phyloP scores from a whole-genome alignment of 2,329 filamentous ascomycete species.

The Epichloe scottii region DNA sequence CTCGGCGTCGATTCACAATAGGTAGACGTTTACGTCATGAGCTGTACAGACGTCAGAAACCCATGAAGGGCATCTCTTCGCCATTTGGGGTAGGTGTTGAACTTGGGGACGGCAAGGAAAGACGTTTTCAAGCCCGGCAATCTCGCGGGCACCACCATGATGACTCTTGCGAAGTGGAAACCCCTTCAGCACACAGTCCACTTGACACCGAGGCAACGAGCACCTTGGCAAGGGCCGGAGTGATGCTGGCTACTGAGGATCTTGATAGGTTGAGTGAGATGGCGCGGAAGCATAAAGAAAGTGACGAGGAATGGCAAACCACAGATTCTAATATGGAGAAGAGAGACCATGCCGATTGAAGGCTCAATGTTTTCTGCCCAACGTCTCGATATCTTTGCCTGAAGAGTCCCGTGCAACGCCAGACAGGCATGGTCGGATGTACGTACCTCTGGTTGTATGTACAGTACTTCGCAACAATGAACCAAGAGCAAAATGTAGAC shows the following conservation, averaged over 20 bases:
- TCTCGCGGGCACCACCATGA: slow-evolving; percentile 13
- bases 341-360: background rate
- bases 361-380: background rate
- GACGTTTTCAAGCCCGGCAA: slow-evolving; percentile 19
- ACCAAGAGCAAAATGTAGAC: background rate
- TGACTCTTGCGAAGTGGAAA: slow-evolving; percentile 12
- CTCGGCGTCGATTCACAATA: background rate
- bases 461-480: background rate
- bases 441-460: background rate
- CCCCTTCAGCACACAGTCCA: slow-evolving; percentile 11
- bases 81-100: background rate
- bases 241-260: slow-evolving; percentile 18
- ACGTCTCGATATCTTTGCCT: background rate
- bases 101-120: slow-evolving; percentile 15
- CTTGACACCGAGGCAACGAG: slow-evolving; percentile 11
- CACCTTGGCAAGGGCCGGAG: slow-evolving; percentile 15
- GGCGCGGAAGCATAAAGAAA: slow-evolving; percentile 9
- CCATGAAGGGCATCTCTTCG: background rate
- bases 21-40: background rate
- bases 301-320: background rate
- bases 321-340: background rate
- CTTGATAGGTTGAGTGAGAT: slow-evolving; percentile 20
- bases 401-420: background rate
- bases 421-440: too few species aligned
- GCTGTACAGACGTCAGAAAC: slow-evolving; percentile 5